Percentiles rank a stretch among this genome's conserved stretches.
phyloP scores from a whole-genome alignment of 2,329 filamentous ascomycete species.

The Trichoderma polysporum region DNA sequence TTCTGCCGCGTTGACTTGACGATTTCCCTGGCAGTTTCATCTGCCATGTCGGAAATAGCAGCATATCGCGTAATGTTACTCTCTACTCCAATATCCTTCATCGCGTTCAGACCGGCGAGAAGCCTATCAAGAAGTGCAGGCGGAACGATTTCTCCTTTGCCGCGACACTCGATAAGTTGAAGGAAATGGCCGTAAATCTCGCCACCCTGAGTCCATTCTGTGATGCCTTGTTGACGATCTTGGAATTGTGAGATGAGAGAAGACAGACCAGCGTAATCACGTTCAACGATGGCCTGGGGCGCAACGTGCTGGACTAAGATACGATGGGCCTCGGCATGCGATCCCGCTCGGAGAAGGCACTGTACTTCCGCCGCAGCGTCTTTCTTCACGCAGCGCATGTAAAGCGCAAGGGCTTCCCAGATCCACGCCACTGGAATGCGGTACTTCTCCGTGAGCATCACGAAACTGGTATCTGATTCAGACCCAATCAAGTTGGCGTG shows the following conservation, averaged over 20 bases:
- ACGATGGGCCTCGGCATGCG: slow-evolving; percentile 78
- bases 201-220: slow-evolving; percentile 76
- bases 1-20: slow-evolving; percentile 55
- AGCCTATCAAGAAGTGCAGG: slow-evolving; percentile 55
- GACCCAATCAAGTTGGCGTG: slow-evolving; percentile 67
- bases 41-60: slow-evolving; percentile 79
- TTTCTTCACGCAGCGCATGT: slow-evolving; percentile 70
- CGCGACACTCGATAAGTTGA: slow-evolving; percentile 47
- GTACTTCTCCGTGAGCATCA: slow-evolving; percentile 61
- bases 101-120: slow-evolving; percentile 55
- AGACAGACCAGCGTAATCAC: slow-evolving; percentile 70
- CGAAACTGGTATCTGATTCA: slow-evolving; percentile 56
- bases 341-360: slow-evolving; percentile 74
- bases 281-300: slow-evolving; percentile 76
- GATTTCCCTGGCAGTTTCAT: slow-evolving; percentile 66
- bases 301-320: slow-evolving; percentile 80
- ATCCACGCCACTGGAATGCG: slow-evolving; percentile 76
- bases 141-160: slow-evolving; percentile 41
- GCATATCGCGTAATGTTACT: slow-evolving; percentile 58
- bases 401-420: slow-evolving; percentile 81
- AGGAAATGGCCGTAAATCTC: slow-evolving; percentile 71
- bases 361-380: slow-evolving; percentile 71
- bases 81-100: slow-evolving; percentile 47
- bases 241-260: slow-evolving; percentile 71
- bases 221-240: slow-evolving; percentile 58